phyloP scores from a whole-genome alignment of 2,329 filamentous ascomycete species.

The Ophiostoma sp. region DNA sequence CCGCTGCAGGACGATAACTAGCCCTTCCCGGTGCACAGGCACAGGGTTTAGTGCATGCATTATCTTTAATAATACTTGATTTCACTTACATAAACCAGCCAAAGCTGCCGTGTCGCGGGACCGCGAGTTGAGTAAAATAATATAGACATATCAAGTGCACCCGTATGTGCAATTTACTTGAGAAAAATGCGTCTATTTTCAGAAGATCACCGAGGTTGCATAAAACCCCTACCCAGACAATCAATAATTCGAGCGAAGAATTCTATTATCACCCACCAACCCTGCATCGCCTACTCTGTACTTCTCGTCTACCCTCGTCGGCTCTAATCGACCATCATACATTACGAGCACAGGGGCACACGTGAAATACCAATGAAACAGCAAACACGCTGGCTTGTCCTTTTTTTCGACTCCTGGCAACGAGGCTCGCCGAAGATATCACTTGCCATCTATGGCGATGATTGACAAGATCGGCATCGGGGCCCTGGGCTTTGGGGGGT shows the following conservation, averaged over 20 bases:
- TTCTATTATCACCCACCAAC: not conserved
- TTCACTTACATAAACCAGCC: not conserved
- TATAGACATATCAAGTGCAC: not conserved
- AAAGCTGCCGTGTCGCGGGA: not conserved
- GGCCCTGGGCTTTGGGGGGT: not conserved
- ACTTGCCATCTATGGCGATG: slow-evolving; percentile 1
- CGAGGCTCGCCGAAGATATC: not conserved
- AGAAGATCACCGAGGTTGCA: not conserved
- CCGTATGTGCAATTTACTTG: too few relatives aligned
- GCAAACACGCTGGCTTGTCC: not conserved
- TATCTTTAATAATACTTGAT: not conserved
- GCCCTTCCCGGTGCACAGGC: not conserved
- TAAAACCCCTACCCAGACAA: not conserved
- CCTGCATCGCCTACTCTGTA: not conserved
- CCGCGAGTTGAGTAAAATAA: too few relatives aligned
- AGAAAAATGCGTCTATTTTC: too few relatives aligned
- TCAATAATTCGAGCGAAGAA: not conserved
- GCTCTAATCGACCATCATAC: not conserved
- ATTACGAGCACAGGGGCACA: slow-evolving; percentile 6
- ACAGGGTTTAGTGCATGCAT: not conserved
- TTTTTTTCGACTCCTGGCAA: not conserved
- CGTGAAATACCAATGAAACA: slow-evolving; percentile 3
- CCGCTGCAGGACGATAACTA: not conserved
- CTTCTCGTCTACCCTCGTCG: not conserved
- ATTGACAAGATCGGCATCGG: slow-evolving; percentile 8